phyloP scores from a whole-genome alignment of 176 grass and related monocot species.

The Musa beccarii region DNA sequence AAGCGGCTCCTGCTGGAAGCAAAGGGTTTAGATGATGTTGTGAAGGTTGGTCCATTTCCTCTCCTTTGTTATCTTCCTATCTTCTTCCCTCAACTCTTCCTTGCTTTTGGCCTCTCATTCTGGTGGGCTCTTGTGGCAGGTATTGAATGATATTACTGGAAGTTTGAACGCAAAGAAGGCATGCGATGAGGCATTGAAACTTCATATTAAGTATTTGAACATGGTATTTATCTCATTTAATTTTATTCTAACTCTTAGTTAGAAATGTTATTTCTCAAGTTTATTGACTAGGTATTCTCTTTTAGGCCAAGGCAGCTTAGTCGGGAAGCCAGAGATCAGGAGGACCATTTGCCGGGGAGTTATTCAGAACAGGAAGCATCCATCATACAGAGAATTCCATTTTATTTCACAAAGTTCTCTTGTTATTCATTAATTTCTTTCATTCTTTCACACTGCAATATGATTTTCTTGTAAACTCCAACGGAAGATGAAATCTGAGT shows the following conservation, averaged over 20 bases:
- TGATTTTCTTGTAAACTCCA: background rate
- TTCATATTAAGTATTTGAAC: slow-evolving; percentile 79
- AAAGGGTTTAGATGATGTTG: slow-evolving; percentile 91
- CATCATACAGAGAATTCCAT: background rate
- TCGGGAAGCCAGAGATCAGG: background rate
- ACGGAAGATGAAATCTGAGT: background rate
- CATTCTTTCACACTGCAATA: background rate
- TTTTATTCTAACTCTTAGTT: background rate
- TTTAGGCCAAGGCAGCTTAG: slow-evolving; percentile 28
- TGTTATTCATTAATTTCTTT: background rate
- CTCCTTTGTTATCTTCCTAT: background rate
- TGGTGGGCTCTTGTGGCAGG: slow-evolving; percentile 29
- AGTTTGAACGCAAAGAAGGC: slow-evolving; percentile 87
- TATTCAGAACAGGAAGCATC: background rate
- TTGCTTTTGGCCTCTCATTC: background rate
- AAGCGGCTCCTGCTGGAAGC: slow-evolving; percentile 57
- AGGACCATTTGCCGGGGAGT: background rate
- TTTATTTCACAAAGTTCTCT: background rate
- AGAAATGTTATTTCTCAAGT: background rate
- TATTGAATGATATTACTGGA: slow-evolving; percentile 91
- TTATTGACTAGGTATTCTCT: background rate
- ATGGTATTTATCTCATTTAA: slow-evolving; percentile 26
- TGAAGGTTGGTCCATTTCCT: slow-evolving; percentile 44
- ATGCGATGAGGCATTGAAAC: slow-evolving; percentile 63
- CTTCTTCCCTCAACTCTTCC: background rate